Conservation (phyloP, 768 basidiomycete genomes). For the Trametes maxima region DNA sequence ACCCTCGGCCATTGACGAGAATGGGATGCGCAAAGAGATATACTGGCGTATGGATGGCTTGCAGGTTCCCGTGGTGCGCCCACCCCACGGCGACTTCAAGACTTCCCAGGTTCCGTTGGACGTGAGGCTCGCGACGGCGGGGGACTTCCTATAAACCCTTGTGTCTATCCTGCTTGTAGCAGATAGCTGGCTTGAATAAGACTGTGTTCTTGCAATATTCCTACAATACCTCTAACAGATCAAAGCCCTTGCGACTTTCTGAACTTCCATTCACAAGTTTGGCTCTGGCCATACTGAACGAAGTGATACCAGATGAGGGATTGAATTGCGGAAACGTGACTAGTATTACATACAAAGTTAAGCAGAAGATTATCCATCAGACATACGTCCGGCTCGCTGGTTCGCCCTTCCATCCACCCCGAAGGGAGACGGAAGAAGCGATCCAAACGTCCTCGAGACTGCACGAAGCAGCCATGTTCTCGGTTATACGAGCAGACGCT, state of each 20-base stretch:
- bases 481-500: conserved; percentile 38
- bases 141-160: conserved; percentile 30
- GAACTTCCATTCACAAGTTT: too few species aligned
- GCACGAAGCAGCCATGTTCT: conserved; percentile 35
- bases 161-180: too few species aligned
- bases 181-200: too few species aligned
- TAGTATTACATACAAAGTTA: too few species aligned
- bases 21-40: conserved; percentile 38
- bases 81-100: conserved; percentile 37
- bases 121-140: conserved; percentile 31
- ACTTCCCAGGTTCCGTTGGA: conserved; percentile 38
- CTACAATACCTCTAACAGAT: too few species aligned
- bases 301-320: too few species aligned
- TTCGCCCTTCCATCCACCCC: conserved; percentile 24
- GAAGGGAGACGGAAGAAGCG: conserved; percentile 21
- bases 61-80: conserved; percentile 41
- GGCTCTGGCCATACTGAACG: too few species aligned
- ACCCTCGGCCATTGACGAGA: conserved; percentile 31
- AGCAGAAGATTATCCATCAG: conserved; percentile 33
- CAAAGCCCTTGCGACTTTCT: too few species aligned
- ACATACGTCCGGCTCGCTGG: conserved; percentile 38
- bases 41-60: conserved; percentile 40
- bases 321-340: too few species aligned
- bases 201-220: too few species aligned
- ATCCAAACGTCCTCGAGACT: conserved; percentile 42